phyloP scores from a whole-genome alignment of 371 early-diverging fungal genomes.

The Mucor lusitanicus region DNA sequence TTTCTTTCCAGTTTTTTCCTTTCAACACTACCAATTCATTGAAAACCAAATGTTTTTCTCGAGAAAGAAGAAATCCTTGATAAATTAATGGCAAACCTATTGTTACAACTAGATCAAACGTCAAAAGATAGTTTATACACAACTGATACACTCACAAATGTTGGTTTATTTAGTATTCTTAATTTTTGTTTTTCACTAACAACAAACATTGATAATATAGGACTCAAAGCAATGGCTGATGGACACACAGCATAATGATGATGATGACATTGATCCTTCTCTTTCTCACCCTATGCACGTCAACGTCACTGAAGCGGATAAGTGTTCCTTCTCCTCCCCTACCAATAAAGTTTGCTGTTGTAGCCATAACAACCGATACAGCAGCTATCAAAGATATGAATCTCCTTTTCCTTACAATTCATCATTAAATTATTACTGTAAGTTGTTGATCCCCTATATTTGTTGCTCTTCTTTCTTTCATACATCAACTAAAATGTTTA shows the following conservation, averaged over 20 bases:
- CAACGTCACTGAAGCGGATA: slow-evolving; percentile 1
- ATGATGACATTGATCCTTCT: neutral
- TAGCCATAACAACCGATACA: neutral
- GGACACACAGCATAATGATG: neutral
- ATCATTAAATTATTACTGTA: slow-evolving; percentile 1
- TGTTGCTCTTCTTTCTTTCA: neutral
- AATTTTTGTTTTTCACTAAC: neutral
- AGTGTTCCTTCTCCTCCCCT: neutral
- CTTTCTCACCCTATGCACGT: neutral
- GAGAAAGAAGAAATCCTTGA: neutral
- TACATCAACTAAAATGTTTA: neutral
- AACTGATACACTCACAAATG: slow-evolving; percentile 3
- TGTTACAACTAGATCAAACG: slow-evolving; percentile 1
- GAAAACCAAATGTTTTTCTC: neutral
- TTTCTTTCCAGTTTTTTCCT: neutral
- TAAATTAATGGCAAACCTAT: neutral
- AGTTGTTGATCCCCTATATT: neutral
- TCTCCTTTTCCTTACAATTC: slow-evolving; percentile 1
- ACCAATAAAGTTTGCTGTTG: neutral
- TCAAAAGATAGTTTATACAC: neutral
- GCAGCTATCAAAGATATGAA: neutral
- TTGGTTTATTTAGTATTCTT: neutral
- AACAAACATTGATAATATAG: neutral
- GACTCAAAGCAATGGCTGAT: neutral
- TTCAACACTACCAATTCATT: neutral